Evolutionary conservation across 148 eudicot species (phyloP).

Genomic region (Spergularia bocconei): DNA sequence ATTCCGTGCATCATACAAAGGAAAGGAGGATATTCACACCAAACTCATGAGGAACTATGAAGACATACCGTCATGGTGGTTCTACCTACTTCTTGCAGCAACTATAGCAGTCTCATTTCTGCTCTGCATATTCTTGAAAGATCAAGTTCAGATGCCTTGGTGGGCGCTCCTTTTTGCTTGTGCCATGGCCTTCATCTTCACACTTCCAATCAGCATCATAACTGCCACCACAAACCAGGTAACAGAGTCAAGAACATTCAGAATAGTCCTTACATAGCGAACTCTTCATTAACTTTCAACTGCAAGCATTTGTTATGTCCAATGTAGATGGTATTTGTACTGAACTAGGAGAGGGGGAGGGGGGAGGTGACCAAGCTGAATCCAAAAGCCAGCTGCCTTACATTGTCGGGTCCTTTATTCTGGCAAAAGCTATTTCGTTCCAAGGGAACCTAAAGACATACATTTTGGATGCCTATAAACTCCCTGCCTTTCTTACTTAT

Average conservation of each 20-base stretch:
- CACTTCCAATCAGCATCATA: conserved; percentile 96
- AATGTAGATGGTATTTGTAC: too few relatives aligned
- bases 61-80: conserved; percentile 99
- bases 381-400: too few relatives aligned
- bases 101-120: conserved; percentile 55
- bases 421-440: too few relatives aligned
- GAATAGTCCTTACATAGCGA: too few relatives aligned
- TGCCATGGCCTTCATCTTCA: conserved; percentile 71
- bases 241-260: conserved; percentile 11
- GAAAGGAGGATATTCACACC: conserved; percentile 84
- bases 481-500: background rate
- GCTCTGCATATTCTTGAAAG: conserved; percentile 66
- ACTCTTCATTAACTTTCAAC: too few relatives aligned
- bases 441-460: too few relatives aligned
- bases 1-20: conserved; percentile 68
- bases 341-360: too few relatives aligned
- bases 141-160: conserved; percentile 94
- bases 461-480: too few relatives aligned
- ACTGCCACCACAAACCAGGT: conserved; percentile 98
- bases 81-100: conserved; percentile 55
- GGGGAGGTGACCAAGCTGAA: too few relatives aligned
- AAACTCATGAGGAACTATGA: conserved; percentile 71
- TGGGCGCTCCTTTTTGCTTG: conserved; percentile 95
- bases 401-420: too few relatives aligned
- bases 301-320: too few relatives aligned